These are phyloP conservation scores for Boletus rex-veris DNA, from an alignment of 768 basidiomycete species.

Conservation along the genomic window DNA sequence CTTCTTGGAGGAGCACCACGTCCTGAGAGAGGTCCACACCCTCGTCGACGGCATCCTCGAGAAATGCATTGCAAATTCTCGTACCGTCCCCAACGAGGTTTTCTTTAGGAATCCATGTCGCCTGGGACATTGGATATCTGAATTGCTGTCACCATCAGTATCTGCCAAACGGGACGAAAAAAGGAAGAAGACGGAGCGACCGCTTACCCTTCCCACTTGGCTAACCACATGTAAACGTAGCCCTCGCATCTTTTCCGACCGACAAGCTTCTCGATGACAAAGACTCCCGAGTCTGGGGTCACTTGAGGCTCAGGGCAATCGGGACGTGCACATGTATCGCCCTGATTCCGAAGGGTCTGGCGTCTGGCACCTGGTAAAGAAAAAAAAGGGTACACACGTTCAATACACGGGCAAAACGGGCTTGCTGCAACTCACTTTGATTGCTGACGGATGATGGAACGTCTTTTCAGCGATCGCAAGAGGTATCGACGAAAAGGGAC, in stretches of 20 bases:
- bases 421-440: slow-evolving; percentile 3
- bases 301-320: slow-evolving; percentile 20
- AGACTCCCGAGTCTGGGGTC: slow-evolving; percentile 8
- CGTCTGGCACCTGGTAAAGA: slow-evolving; percentile 13
- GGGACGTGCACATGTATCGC: slow-evolving; percentile 22
- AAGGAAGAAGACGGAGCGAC: neutral
- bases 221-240: slow-evolving; percentile 24
- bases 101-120: slow-evolving; percentile 30
- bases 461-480: neutral
- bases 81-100: slow-evolving; percentile 21
- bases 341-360: slow-evolving; percentile 5
- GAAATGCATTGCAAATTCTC: slow-evolving; percentile 15
- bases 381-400: neutral
- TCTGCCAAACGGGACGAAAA: neutral
- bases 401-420: neutral
- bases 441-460: slow-evolving; percentile 1
- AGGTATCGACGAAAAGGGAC: neutral
- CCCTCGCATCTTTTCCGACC: slow-evolving; percentile 21
- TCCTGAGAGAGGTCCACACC: slow-evolving; percentile 16
- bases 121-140: slow-evolving; percentile 28
- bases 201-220: slow-evolving; percentile 33
- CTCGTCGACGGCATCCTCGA: slow-evolving; percentile 14
- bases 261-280: slow-evolving; percentile 28
- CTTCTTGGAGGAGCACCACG: slow-evolving; percentile 24
- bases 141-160: neutral